Base-by-base conservation (phyloP, 73 alveolate genomes). In the Tetrahymena borealis region DNA sequence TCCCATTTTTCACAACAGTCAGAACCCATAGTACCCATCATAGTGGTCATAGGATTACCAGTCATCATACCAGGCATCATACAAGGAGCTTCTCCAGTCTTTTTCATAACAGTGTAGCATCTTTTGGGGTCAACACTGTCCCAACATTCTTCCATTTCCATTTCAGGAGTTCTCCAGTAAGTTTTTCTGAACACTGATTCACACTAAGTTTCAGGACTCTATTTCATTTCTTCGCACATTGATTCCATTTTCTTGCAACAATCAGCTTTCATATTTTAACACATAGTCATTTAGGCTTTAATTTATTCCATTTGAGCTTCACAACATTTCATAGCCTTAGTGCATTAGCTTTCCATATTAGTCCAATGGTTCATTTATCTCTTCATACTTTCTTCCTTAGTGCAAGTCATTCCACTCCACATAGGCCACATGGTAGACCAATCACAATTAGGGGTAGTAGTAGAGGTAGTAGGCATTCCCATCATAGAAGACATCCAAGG, bases 131-230 rank as follows among this genome's bases (percentile, higher is more conserved):
- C 85, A 32, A 60, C 28, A n/a, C 85, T 60, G 28, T 60, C 85
- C 85, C 85, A 60, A 60, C 85, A 60, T 60, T 60, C 85, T 60
- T 60, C 85, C 85, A 60, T 60, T 60, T 60, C 85, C 85, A 60
- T 60, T n/a, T 60, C 85, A 60, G 85, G 85, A 60, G 85, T 60
- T 60, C 85, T 60, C 85, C n/a, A 24, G 38, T 60, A 60, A 24
- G 85, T 60, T n/a, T 60, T 60, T n/a, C 35, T 60, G 35, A 60
- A 60, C 0, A 60, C 33, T 20, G 85, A 60, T 24, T 60, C 85
- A 60, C 85, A 60, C 28, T 28, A 24, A 20, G 85, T 4, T 60
- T 60, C 85, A 15, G 85, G 28, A 28, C n/a, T 60, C 85, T 60
- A 24, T 20, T 60, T 60, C 35, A 60, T n/a, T 0, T 60, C 85